phyloP scores from a whole-genome alignment of 2,329 filamentous ascomycete genomes.

The Colletotrichum tofieldiae region DNA sequence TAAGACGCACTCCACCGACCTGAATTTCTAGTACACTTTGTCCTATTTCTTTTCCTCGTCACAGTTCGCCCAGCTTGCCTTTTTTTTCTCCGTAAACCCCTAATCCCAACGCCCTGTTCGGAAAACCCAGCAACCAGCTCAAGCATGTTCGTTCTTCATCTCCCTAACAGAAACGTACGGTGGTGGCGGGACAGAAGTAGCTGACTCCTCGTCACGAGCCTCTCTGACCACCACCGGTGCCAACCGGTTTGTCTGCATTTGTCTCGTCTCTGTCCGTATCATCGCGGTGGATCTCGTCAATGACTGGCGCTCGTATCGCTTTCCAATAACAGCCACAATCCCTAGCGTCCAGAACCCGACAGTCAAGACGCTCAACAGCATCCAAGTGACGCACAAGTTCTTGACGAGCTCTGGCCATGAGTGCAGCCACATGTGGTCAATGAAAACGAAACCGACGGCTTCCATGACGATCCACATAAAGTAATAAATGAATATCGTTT shows the following conservation, averaged over 20 bases:
- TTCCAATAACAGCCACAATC: not conserved
- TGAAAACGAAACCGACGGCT: not conserved
- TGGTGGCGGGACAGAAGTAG: not conserved
- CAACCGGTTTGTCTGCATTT: too few species aligned
- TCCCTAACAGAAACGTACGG: not conserved
- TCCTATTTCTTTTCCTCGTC: not conserved
- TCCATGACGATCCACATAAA: constrained; percentile 9
- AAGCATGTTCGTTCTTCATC: not conserved
- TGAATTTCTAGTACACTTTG: not conserved
- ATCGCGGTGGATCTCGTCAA: not conserved
- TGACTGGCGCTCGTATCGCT: too few species aligned
- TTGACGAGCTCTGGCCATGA: constrained; percentile 7
- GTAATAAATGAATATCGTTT: constrained; percentile 2
- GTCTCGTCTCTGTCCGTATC: not conserved
- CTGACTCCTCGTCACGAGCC: not conserved
- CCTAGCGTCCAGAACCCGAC: not conserved
- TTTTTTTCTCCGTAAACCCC: too few species aligned
- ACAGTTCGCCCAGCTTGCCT: not conserved
- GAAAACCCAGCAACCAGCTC: not conserved
- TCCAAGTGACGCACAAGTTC: constrained; percentile 3
- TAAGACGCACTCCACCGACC: not conserved
- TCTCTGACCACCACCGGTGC: not conserved
- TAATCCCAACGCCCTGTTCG: not conserved
- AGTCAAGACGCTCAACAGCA: constrained; percentile 7
- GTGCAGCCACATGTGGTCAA: not conserved